Conservation (phyloP, 768 basidiomycete genomes). For the Neoboletus magnificus region DNA sequence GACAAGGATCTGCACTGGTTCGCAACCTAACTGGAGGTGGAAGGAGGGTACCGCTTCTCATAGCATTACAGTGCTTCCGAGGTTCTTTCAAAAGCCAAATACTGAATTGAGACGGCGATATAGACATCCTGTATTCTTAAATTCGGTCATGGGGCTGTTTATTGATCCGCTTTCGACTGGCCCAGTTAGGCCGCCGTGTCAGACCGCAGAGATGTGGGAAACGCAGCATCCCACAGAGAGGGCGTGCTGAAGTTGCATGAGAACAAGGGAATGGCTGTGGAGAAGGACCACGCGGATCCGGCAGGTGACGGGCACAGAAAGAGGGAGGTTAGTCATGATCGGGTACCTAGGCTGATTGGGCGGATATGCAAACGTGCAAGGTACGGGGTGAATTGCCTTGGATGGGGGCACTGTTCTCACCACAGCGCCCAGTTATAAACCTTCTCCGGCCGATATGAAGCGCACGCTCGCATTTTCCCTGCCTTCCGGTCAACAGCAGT, state of each 20-base stretch:
- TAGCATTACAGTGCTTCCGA: too few species aligned
- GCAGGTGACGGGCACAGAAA: background rate
- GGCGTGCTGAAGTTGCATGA: background rate
- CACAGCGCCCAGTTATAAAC: conserved; percentile 8
- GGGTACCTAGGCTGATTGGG: conserved; percentile 9
- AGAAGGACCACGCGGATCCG: background rate
- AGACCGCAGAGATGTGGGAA: background rate
- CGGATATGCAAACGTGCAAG: conserved; percentile 30
- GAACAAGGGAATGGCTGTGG: background rate
- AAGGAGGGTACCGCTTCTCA: too few species aligned
- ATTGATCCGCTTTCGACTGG: background rate
- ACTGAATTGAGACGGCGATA: background rate
- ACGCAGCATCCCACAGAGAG: background rate
- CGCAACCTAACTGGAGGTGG: background rate
- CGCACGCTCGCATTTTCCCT: background rate
- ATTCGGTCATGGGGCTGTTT: too few species aligned
- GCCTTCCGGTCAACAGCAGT: background rate
- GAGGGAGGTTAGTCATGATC: background rate
- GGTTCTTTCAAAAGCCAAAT: background rate
- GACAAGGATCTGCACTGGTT: background rate
- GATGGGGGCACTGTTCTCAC: background rate
- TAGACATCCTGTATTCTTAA: background rate
- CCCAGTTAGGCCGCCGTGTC: background rate
- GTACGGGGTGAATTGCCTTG: conserved; percentile 6
- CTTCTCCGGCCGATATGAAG: background rate